These are phyloP conservation scores for Withania somnifera DNA, from an alignment of 305 asterid genomes.

Conservation along the genomic window DNA sequence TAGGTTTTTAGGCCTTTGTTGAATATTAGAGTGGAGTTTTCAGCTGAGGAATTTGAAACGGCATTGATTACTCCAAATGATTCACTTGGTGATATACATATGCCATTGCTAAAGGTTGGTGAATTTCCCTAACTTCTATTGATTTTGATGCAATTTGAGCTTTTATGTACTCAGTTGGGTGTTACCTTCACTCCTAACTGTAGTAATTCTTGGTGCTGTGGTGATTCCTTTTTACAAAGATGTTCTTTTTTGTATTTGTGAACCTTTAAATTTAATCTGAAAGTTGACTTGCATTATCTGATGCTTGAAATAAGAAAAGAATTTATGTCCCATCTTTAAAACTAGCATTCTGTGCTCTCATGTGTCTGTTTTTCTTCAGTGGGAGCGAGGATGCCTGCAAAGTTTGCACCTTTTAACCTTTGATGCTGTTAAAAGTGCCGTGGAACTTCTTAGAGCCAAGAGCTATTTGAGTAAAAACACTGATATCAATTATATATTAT, in stretches of 20 bases:
- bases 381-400: neutral
- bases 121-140: constrained; percentile 1
- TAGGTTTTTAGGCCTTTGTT: constrained; percentile 86
- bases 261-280: neutral
- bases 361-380: neutral
- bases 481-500: neutral
- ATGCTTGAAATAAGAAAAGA: neutral
- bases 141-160: neutral
- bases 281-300: neutral
- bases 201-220: neutral
- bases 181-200: neutral
- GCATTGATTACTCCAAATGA: constrained; percentile 74
- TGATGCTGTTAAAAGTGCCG: neutral
- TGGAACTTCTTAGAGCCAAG: neutral
- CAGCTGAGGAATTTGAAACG: constrained; percentile 95
- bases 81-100: constrained; percentile 83
- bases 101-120: constrained; percentile 89
- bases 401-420: constrained; percentile 3
- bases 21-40: constrained; percentile 83
- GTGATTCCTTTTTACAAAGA: neutral
- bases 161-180: constrained; percentile 2
- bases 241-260: neutral
- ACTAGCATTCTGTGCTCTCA: neutral
- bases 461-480: neutral
- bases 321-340: neutral